A percentile compares a stretch with the other conserved stretches of the same genome.
phyloP scores from a whole-genome alignment of 2,329 filamentous ascomycete species.

The Talaromyces sp. region DNA sequence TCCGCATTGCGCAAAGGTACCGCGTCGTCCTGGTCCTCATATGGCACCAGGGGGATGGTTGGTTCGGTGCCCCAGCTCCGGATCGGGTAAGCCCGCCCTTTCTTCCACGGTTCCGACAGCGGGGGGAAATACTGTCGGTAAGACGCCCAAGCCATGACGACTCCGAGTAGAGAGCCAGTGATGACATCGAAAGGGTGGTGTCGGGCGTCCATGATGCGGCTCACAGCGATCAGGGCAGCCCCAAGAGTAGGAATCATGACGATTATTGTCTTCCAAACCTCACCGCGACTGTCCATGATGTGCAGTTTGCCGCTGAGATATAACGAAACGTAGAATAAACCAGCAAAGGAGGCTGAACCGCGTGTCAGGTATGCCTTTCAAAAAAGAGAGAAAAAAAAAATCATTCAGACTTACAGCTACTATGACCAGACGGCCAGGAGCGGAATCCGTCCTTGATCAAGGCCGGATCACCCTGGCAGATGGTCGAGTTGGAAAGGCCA shows the following conservation, averaged over 20 bases:
- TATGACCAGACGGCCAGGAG: slow-evolving; percentile 54
- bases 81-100: slow-evolving; percentile 55
- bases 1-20: slow-evolving; percentile 27
- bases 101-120: slow-evolving; percentile 49
- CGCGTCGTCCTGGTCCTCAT: slow-evolving; percentile 17
- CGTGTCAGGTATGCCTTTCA: slow-evolving; percentile 8
- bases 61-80: slow-evolving; percentile 46
- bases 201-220: slow-evolving; percentile 56
- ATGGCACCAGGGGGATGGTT: slow-evolving; percentile 6
- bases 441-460: slow-evolving; percentile 55
- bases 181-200: slow-evolving; percentile 59
- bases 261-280: slow-evolving; percentile 54
- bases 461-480: slow-evolving; percentile 46
- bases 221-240: slow-evolving; percentile 50
- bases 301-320: slow-evolving; percentile 57
- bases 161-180: slow-evolving; percentile 48
- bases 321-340: slow-evolving; percentile 54
- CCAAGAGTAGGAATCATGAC: slow-evolving; percentile 49
- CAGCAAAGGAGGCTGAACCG: slow-evolving; percentile 49
- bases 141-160: slow-evolving; percentile 46
- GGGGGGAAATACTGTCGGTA: slow-evolving; percentile 58
- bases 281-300: slow-evolving; percentile 53
- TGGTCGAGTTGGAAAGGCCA: slow-evolving; percentile 41
- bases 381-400: not conserved
- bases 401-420: slow-evolving; percentile 42